Evolutionary conservation across 495 filamentous ascomycete genomes (phyloP), one percentile per base, ranked within the genome.

Genomic region (Evansstolkia leycettana): DNA sequence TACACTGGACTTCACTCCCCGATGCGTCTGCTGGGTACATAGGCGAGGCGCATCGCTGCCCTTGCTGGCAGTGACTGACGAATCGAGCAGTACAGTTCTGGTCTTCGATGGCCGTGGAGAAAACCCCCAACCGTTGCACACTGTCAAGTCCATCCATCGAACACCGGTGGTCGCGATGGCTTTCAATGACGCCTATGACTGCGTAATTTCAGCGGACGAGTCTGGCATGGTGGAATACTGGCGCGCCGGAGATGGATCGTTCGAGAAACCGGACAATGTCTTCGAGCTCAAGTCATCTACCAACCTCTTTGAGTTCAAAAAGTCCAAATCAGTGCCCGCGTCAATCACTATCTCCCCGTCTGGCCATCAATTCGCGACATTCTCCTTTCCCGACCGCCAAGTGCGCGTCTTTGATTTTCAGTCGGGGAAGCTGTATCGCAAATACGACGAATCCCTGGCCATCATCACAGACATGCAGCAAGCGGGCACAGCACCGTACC

Each of bases 211-310:
- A 5, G 79, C 75, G 1, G 92, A 96, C 45, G 80, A 93, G 43
- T 72, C 75, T 23, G 89, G 90, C 8, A 95, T 96, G 92, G 50
- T 99, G 11, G 90, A 99, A 54, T 99, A 99, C 54, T 99, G 90
- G 90, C 65, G 70, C 33, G 85, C 90, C 1, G 52, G 55, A 15
- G 74, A 73, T 38, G 73, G 72, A 7, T 73, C 64, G 11, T 95
- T 86, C 44, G 86, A 90, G 49, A 95, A 95, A 48, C 90, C 90
- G 0, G 78, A 86, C 43, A 84, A 77, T 36, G 87, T 99, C 12
- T 99, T 92, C 50, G 69, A 82, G 31, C 80, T 81, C 48, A 99
- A 99, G 53, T 90, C 84, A 50, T 78, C 78, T 2, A 99, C 90
- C 8, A 85, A 82, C 36, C 69, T 99, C 2, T 96, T 99, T 53